Evolutionary conservation across 208 protist species (phyloP), one percentile per base, ranked within the genome.

Genomic region (Leishmania tropica): DNA sequence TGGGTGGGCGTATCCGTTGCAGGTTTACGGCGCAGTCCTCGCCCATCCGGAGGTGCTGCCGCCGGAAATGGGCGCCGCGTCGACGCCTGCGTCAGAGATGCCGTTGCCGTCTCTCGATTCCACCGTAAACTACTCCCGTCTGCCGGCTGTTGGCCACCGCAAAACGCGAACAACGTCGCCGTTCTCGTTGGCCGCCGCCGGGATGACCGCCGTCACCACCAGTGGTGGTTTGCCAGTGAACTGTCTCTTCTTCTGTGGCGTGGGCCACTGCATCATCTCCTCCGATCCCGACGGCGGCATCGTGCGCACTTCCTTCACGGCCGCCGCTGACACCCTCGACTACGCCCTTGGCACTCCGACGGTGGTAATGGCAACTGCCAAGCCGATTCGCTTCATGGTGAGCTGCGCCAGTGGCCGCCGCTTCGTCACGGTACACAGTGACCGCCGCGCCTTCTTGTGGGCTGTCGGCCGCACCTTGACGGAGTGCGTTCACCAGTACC

Each of bases 361-460:
- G 35, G 62, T 80, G 17, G 86, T 91, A 13, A 71, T 82, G 56
- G 64, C 67, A 24, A 85, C 80, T 15, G 67, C 87, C 8, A 82
- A 76, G 67, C 79, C 89, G 17, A 92, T 93, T 40, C 90, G 92
- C 37, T 80, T 88, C 45, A 80, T 93, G 82, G 78, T 81, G 51
- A 94, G 88, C 83, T 85, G 85, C 78, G 77, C 85, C 11, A 76
- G 83, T 4, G 87, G 83, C 35, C 89, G 90, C 54, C 85, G 89
- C 81, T 88, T 95, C 74, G 87, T 90, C 19, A 97, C 94, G 10
- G 88, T 90, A 51, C 94, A 97, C 86, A 89, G 92, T 48, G 90
- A 97, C 75, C 89, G 94, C 8, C 89, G 92, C 17, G 88, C 95
- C 42, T 70, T 91, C 72, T 78, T 97, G 76, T 97, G 94, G 94